A percentile compares a stretch with the other conserved stretches of the same genome.
phyloP scores from a whole-genome alignment of 805 yeast genomes.

The Saturnispora kantuleensis region DNA sequence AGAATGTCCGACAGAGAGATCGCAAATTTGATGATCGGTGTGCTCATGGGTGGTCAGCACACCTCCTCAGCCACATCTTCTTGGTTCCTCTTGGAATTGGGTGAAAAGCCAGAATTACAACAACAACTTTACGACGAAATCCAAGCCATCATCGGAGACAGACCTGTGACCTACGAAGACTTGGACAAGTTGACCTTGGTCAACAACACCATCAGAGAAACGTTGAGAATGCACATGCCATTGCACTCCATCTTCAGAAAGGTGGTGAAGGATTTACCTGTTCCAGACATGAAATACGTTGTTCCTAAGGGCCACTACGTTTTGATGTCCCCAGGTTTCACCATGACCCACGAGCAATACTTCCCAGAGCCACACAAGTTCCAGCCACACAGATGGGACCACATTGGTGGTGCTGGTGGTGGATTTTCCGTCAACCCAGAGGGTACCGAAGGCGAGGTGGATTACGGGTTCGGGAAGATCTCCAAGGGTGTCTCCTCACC shows the following conservation, averaged over 20 bases:
- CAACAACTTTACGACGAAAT: conserved; percentile 74
- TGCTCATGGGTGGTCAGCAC: conserved; percentile 98
- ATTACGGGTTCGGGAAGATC: conserved; percentile 94
- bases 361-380: conserved; percentile 69
- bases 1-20: conserved; percentile 92
- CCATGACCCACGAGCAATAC: conserved; percentile 64
- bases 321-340: conserved; percentile 87
- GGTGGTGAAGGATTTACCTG: conserved; percentile 66
- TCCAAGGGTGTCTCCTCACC: conserved; percentile 95
- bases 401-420: conserved; percentile 21
- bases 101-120: conserved; percentile 77
- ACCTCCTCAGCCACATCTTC: conserved; percentile 94
- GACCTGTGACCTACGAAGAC: conserved; percentile 70
- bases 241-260: conserved; percentile 92
- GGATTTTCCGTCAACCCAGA: conserved; percentile 20
- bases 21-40: conserved; percentile 88
- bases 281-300: conserved; percentile 68
- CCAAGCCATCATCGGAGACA: conserved; percentile 46
- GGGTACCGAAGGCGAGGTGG: conserved; percentile 40
- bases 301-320: conserved; percentile 88
- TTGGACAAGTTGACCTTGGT: conserved; percentile 73
- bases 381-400: conserved; percentile 85
- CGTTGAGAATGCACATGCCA: conserved; percentile 93
- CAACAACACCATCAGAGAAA: conserved; percentile 81
- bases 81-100: conserved; percentile 88